phyloP scores from a whole-genome alignment of 495 filamentous ascomycete genomes.

The Xylaria curta region DNA sequence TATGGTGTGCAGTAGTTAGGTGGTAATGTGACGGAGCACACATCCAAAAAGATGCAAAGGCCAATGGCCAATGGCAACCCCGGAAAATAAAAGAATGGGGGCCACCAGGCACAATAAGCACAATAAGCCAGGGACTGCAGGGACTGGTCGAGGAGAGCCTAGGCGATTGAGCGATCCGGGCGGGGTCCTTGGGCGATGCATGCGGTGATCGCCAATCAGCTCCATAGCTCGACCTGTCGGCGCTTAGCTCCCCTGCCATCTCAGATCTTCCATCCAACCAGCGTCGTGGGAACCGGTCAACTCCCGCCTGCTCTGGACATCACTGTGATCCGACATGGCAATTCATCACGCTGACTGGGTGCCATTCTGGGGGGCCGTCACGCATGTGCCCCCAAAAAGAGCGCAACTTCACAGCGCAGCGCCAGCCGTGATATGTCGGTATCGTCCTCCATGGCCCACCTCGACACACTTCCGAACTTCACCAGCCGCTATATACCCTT shows the following conservation, averaged over 20 bases:
- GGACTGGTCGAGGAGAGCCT: conserved; percentile 13
- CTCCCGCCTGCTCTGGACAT: conserved; percentile 11
- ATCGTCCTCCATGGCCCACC: conserved; percentile 32
- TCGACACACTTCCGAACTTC: conserved; percentile 49
- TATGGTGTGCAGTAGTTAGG: background rate
- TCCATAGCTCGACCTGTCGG: conserved; percentile 22
- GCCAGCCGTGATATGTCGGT: conserved; percentile 36
- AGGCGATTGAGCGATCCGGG: conserved; percentile 3
- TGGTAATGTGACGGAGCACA: background rate
- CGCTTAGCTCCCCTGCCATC: conserved; percentile 29
- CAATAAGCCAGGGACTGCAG: background rate
- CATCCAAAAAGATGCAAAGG: background rate
- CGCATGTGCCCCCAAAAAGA: conserved; percentile 46
- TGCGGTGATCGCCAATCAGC: conserved; percentile 28
- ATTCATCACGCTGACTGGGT: conserved; percentile 42
- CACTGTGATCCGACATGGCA: conserved; percentile 32
- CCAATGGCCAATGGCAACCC: background rate
- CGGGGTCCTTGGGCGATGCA: conserved; percentile 22
- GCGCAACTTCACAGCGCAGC: conserved; percentile 45
- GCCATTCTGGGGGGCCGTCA: conserved; percentile 42
- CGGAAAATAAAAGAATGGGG: conserved; percentile 17
- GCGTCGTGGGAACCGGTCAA: conserved; percentile 19
- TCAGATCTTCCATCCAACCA: conserved; percentile 27
- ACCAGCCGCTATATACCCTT: conserved; percentile 63
- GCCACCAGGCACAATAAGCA: background rate